These are phyloP conservation scores for Cenchrus americanus DNA, from an alignment of 176 grass and related monocot genomes.

Conservation along the genomic window DNA sequence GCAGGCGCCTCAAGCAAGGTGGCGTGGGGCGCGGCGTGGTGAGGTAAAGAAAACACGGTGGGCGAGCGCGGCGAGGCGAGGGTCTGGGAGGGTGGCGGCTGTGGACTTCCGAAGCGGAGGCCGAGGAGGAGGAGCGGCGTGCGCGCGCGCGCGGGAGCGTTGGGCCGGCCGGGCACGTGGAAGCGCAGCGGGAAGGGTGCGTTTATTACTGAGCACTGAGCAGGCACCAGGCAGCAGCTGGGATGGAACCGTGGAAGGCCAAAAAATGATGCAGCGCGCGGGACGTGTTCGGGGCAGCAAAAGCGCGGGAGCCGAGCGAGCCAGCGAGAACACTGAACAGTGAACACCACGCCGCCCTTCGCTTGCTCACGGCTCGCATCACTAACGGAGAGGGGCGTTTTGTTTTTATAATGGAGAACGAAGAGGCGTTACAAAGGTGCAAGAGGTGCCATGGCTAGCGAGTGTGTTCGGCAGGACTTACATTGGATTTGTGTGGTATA, in stretches of 20 bases:
- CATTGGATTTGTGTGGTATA: no score
- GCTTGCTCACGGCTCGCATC: no score
- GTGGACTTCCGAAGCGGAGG: not conserved
- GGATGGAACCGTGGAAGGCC: no score
- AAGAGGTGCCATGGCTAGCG: no score
- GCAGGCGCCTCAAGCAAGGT: not conserved
- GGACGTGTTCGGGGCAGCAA: not conserved
- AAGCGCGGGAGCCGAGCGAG: not conserved
- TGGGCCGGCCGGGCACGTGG: slow-evolving; percentile 47
- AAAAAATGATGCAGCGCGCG: not conserved
- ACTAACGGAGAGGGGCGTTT: no score
- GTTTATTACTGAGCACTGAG: slow-evolving; percentile 32
- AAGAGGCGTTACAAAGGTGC: no score
- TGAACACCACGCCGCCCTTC: no score
- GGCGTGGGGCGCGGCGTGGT: slow-evolving; percentile 1
- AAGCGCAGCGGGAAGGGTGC: slow-evolving; percentile 31
- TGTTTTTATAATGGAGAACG: no score
- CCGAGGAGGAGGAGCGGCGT: not conserved
- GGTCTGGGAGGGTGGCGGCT: not conserved
- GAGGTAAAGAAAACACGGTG: not conserved
- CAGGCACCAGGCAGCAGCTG: not conserved
- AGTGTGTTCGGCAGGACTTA: no score
- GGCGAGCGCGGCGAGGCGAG: slow-evolving; percentile 18
- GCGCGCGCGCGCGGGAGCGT: slow-evolving; percentile 40
- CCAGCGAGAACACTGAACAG: no score